Conservation (phyloP, 2,329 filamentous ascomycete species). For the Aspergillus hortae region DNA sequence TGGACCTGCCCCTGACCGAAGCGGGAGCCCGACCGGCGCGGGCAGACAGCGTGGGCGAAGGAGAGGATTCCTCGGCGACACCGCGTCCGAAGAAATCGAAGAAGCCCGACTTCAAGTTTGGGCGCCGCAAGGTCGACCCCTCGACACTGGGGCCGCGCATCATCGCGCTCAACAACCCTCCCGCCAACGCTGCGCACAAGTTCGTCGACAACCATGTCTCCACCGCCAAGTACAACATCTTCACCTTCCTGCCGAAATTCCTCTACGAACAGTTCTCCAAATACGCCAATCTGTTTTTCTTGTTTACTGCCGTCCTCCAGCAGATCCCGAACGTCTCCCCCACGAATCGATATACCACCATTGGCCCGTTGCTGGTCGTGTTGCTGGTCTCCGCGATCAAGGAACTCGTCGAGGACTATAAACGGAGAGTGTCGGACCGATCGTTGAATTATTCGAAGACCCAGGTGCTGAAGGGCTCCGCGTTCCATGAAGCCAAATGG, state of each 20-base stretch:
- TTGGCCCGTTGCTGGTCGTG: conserved; percentile 87
- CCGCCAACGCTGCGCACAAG: conserved; percentile 83
- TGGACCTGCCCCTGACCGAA: conserved; percentile 94
- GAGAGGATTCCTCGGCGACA: conserved; percentile 35
- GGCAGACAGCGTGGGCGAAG: conserved; percentile 43
- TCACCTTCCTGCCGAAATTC: conserved; percentile 95
- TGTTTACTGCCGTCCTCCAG: conserved; percentile 91
- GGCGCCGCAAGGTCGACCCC: conserved; percentile 77
- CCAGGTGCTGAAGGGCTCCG: conserved; percentile 75
- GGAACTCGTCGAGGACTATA: conserved; percentile 89
- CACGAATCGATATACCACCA: conserved; percentile 93
- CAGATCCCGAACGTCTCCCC: conserved; percentile 94
- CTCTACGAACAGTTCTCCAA: conserved; percentile 98
- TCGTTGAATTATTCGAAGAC: conserved; percentile 85
- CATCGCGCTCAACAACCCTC: conserved; percentile 94
- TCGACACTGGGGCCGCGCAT: conserved; percentile 86
- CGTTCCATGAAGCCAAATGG: conserved; percentile 86
- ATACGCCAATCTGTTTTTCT: conserved; percentile 98
- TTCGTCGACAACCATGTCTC: conserved; percentile 97
- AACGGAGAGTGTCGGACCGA: conserved; percentile 81
- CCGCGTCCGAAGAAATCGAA: conserved; percentile 59
- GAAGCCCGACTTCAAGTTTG: conserved; percentile 82
- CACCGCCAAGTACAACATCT: conserved; percentile 92
- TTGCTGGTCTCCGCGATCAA: conserved; percentile 93
- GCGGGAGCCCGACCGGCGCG: conserved; percentile 52